Percentiles rank a stretch among this genome's conserved stretches.
Evolutionary conservation across 2,329 filamentous ascomycete genomes (phyloP).

Genomic region (Malbranchea cinnamomea): DNA sequence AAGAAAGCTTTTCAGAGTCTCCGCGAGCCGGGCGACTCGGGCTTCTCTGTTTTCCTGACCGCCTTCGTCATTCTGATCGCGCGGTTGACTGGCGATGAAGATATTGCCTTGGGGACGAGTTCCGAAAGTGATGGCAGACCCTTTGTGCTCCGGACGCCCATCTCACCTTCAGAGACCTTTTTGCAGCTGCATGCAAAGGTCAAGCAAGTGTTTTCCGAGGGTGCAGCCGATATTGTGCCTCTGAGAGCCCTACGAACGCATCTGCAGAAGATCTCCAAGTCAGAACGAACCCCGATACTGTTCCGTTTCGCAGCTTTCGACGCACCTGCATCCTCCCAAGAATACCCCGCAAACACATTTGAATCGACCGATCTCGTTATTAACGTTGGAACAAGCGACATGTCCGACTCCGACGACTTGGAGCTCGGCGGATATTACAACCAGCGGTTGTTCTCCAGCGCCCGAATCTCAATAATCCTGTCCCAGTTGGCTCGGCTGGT

Average conservation of each 20-base stretch:
- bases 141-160: slow-evolving; percentile 30
- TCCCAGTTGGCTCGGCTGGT: slow-evolving; percentile 29
- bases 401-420: slow-evolving; percentile 11
- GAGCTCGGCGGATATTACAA: slow-evolving; percentile 30
- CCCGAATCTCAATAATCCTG: slow-evolving; percentile 28
- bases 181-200: slow-evolving; percentile 25
- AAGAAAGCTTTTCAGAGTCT: slow-evolving; percentile 26
- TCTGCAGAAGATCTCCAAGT: slow-evolving; percentile 26
- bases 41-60: slow-evolving; percentile 28
- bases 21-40: slow-evolving; percentile 11
- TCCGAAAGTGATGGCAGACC: slow-evolving; percentile 28
- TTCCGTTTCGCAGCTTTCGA: slow-evolving; percentile 35
- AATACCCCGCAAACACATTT: slow-evolving; percentile 29
- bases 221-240: slow-evolving; percentile 28
- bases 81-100: slow-evolving; percentile 34
- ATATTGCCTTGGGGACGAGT: slow-evolving; percentile 33
- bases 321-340: slow-evolving; percentile 25
- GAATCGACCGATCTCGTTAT: slow-evolving; percentile 29
- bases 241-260: slow-evolving; percentile 25
- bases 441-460: slow-evolving; percentile 32
- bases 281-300: slow-evolving; percentile 25
- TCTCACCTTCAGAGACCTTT: slow-evolving; percentile 28
- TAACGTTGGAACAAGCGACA: slow-evolving; percentile 19
- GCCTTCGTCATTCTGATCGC: slow-evolving; percentile 30
- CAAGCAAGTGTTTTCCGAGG: slow-evolving; percentile 27